Evolutionary conservation across 1,284 basidiomycete species (phyloP), one percentile per base, ranked within the genome.

Genomic region (Cronartium quercuum): DNA sequence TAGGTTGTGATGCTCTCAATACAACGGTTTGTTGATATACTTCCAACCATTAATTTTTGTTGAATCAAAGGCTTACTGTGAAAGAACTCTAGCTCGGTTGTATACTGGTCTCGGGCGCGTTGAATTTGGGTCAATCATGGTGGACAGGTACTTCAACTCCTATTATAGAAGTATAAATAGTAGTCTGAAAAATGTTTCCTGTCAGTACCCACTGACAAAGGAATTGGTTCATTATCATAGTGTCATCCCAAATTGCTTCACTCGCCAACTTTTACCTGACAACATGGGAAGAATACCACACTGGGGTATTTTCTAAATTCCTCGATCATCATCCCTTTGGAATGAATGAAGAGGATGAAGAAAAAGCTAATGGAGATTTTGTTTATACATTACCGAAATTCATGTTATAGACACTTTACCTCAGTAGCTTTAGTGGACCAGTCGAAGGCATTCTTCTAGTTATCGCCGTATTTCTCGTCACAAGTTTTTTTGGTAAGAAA

Each of bases 201-300:
- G n/a, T n/a, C n/a, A n/a, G n/a, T n/a, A n/a, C n/a, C n/a, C n/a
- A n/a, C n/a, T n/a, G n/a, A n/a, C n/a, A n/a, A n/a, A n/a, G n/a
- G n/a, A n/a, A n/a, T n/a, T n/a, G n/a, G n/a, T n/a, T n/a, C n/a
- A n/a, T n/a, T 24, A 29, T 57, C 24, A 2, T 62, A 0, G 88
- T 98, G 34, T 87, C 90, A 0, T 90, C 90, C 0, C 90, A 95
- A 81, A 85, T 91, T 10, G 91, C 91, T 0, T 91, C 92, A 0
- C 86, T 96, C 18, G 90, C 91, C 77, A 97, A 92, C 83, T 98
- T 98, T 81, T 98, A 98, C 82, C 85, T 97, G 15, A 82, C 92
- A 0, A 96, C 94, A 3, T 98, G 95, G 95, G 95, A 98, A 81
- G 95, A 98, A 83, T 95, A 91, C 80, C 91, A 98, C 82, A 98